Evolutionary conservation across 2,329 filamentous ascomycete genomes (phyloP), one percentile per base, ranked within the genome.

Genomic region (Ophiocordyceps camponoti-saundersi): DNA sequence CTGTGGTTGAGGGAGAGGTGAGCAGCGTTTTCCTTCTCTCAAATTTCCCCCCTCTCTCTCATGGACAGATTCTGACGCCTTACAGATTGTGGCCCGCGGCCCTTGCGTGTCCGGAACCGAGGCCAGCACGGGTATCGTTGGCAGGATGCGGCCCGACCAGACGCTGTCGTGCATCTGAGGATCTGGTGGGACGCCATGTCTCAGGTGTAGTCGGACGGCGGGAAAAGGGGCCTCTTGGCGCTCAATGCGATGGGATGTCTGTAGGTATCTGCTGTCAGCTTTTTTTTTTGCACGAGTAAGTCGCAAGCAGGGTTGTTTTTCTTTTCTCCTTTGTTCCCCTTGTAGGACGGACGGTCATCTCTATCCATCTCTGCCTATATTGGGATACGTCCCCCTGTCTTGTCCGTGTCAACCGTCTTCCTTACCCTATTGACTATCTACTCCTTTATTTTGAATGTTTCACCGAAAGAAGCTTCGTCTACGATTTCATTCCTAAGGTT

Each of bases 51-150:
- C 44, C 1, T 34, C 43, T 21, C 34, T 12, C 3, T 34, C 3
- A 3, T 5, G n/a, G 29, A 30, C 16, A 8, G 18, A 13, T 23
- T 21, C 20, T 22, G 16, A 29, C 23, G 21, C 13, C 8, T 4
- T 23, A 18, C 41, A 87, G 77, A 78, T 94, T 53, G 66, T 80
- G 36, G 82, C 82, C 3, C 71, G 71, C 32, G 87, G 87, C 1
- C 84, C 85, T 13, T 78, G 79, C 42, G 86, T 94, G 15, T 76
- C 78, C 46, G 82, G 80, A 41, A 73, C 71, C 7, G 77, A 84
- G 61, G 74, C 75, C 1, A 69, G 70, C 7, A 61, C 90, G 26
- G 79, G 81, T 5, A 70, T 82, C 12, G 63, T 72, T 44, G 85
- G 77, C 36, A 76, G 64, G 48, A 78, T 92, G 54, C 70, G 77